Percentiles rank a stretch among this genome's conserved stretches.
Evolutionary conservation across 1,139 yeast species (phyloP).

Genomic region (Yamadazyma diddensiae): DNA sequence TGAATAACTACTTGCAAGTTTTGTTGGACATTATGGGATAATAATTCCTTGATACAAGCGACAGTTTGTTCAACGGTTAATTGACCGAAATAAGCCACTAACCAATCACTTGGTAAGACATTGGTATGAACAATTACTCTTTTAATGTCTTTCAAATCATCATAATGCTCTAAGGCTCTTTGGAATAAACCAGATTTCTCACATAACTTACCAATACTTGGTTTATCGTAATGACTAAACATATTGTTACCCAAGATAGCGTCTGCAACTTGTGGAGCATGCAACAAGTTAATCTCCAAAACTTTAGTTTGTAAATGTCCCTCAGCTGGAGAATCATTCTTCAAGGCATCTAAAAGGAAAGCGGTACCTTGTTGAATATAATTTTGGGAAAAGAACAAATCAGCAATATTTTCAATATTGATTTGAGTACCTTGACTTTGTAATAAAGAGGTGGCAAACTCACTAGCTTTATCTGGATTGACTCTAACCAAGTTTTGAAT

Average conservation of each 20-base stretch:
- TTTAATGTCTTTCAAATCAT: slow-evolving; percentile 91
- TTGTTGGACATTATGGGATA: slow-evolving; percentile 77
- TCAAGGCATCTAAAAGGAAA: slow-evolving; percentile 92
- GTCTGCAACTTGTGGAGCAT: slow-evolving; percentile 99
- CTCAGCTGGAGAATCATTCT: slow-evolving; percentile 90
- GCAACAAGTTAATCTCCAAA: slow-evolving; percentile 85
- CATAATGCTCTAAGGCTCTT: slow-evolving; percentile 94
- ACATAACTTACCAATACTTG: slow-evolving; percentile 86
- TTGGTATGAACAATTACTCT: slow-evolving; percentile 89
- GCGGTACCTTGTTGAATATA: slow-evolving; percentile 98
- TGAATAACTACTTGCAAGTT: slow-evolving; percentile 93
- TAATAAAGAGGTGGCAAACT: slow-evolving; percentile 86
- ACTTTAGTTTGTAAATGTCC: slow-evolving; percentile 95
- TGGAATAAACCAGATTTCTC: slow-evolving; percentile 94
- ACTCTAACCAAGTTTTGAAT: slow-evolving; percentile 88
- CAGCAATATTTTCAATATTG: slow-evolving; percentile 85
- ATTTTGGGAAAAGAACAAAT: slow-evolving; percentile 91
- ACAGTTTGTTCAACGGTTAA: slow-evolving; percentile 92
- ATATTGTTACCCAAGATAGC: slow-evolving; percentile 95
- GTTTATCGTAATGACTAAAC: slow-evolving; percentile 94
- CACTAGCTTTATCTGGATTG: slow-evolving; percentile 97
- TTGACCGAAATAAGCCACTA: slow-evolving; percentile 88
- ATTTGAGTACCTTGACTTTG: slow-evolving; percentile 60
- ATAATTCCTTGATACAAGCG: slow-evolving; percentile 82
- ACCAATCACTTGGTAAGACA: slow-evolving; percentile 89